Evolutionary conservation across 2,329 filamentous ascomycete species (phyloP), one percentile per base, ranked within the genome.

Genomic region (Calonectria hawksworthii): DNA sequence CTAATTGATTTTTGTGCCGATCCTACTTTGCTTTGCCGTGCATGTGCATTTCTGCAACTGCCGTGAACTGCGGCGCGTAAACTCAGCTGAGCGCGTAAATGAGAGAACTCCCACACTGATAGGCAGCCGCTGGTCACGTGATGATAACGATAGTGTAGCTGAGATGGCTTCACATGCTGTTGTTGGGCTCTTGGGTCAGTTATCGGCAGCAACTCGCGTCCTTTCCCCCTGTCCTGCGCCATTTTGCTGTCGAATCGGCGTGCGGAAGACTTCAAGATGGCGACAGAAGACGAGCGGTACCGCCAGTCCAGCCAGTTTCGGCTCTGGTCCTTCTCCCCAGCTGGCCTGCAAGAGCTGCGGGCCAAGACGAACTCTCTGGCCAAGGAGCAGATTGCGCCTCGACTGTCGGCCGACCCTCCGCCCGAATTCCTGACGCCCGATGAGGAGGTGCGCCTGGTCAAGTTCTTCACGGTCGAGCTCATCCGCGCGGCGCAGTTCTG

Each of bases 251-350:
- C 64, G 51, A 34, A 63, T 32, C 36, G 18, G 28, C 34, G 8
- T 32, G 23, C 28, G 16, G 30, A 61, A 8, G 16, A 56, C 14
- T n/a, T 70, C 30, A 64, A 63, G 14, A 95, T 98, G 92, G 89
- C 90, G 10, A 94, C 92, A 75, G 97, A 99, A 90, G 97, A 99
- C 86, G 94, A 95, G 79, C 90, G 96, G 70, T 99, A 99, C 86
- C 93, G 95, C 38, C 91, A 94, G 67, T 98, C 96, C 0, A 96
- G 95, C 61, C 97, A 99, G 85, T 99, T 93, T 83, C 92, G 94
- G 54, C 90, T 98, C 73, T 99, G 97, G 97, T 98, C 96, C 14
- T 99, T 96, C 86, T 95, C 95, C 0, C 91, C 93, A 3, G 86
- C 92, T 4, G 92, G 93, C 50, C 91, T 99, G 5, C 89, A 90